Evolutionary conservation across 1,139 yeast genomes (phyloP).

Genomic region (Candida pseudocylindracea): DNA sequence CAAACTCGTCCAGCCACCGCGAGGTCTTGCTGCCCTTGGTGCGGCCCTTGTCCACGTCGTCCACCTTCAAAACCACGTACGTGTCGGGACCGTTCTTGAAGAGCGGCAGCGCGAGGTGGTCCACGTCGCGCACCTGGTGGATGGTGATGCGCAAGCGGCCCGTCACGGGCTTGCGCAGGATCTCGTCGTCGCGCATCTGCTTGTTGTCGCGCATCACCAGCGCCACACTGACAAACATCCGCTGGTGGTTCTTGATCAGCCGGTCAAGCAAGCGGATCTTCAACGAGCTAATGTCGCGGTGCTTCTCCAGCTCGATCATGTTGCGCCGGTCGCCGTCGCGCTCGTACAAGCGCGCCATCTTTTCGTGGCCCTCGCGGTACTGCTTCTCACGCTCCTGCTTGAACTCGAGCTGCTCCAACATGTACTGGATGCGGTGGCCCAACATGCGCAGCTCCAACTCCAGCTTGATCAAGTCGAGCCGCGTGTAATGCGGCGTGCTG

Average conservation of each 20-base stretch:
- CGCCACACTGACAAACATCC: constrained; percentile 57
- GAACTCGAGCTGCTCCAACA: constrained; percentile 87
- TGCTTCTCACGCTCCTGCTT: constrained; percentile 86
- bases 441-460: constrained; percentile 60
- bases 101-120: constrained; percentile 70
- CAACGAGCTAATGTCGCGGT: constrained; percentile 64
- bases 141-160: constrained; percentile 57
- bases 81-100: constrained; percentile 69
- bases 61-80: constrained; percentile 55
- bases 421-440: constrained; percentile 87
- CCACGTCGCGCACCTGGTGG: constrained; percentile 69
- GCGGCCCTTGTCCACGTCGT: constrained; percentile 61
- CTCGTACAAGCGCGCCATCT: constrained; percentile 64
- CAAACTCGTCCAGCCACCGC: constrained; percentile 69
- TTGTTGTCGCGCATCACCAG: constrained; percentile 39
- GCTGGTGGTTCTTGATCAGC: constrained; percentile 71
- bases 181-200: constrained; percentile 22
- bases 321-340: constrained; percentile 80
- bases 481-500: constrained; percentile 23
- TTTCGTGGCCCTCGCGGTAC: constrained; percentile 81
- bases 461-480: constrained; percentile 68
- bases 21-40: constrained; percentile 62
- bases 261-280: constrained; percentile 68
- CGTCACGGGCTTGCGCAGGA: constrained; percentile 59
- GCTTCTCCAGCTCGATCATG: constrained; percentile 77